Evolutionary conservation across 2,329 filamentous ascomycete genomes (phyloP).

Genomic region (Zymoseptoria crescenta): DNA sequence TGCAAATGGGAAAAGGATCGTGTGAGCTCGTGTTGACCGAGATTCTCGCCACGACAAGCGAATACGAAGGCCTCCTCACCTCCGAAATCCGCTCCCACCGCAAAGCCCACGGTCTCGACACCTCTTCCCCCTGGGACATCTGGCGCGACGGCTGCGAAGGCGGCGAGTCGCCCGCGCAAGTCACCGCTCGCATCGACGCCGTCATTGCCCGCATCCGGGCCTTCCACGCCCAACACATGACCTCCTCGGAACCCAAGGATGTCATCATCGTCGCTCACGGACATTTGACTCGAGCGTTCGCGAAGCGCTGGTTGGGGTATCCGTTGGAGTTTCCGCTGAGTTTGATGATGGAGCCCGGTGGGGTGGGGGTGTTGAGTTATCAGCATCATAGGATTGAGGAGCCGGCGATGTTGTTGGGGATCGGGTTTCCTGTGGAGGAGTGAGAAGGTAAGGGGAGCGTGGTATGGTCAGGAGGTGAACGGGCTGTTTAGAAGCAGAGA

Average conservation of each 20-base stretch:
- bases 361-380: conserved; percentile 74
- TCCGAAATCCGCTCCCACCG: conserved; percentile 57
- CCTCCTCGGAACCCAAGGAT: conserved; percentile 47
- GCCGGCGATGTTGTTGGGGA: conserved; percentile 70
- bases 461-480: too few relatives aligned
- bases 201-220: conserved; percentile 65
- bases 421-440: conserved; percentile 48
- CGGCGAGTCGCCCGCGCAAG: conserved; percentile 67
- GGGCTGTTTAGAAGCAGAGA: too few relatives aligned
- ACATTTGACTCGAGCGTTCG: conserved; percentile 75
- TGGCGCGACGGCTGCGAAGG: conserved; percentile 83
- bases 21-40: background rate
- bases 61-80: conserved; percentile 72
- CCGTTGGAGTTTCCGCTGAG: conserved; percentile 59
- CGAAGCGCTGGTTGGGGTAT: conserved; percentile 72
- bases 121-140: conserved; percentile 64
- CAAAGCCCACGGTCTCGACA: conserved; percentile 49
- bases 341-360: conserved; percentile 75
- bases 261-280: conserved; percentile 77
- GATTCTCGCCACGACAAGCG: conserved; percentile 10
- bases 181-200: conserved; percentile 62
- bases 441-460: background rate
- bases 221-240: conserved; percentile 44
- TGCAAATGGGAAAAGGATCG: background rate
- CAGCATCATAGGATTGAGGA: conserved; percentile 72